Conservation (phyloP, 768 basidiomycete genomes). For the Stropharia rugosoannulata region DNA sequence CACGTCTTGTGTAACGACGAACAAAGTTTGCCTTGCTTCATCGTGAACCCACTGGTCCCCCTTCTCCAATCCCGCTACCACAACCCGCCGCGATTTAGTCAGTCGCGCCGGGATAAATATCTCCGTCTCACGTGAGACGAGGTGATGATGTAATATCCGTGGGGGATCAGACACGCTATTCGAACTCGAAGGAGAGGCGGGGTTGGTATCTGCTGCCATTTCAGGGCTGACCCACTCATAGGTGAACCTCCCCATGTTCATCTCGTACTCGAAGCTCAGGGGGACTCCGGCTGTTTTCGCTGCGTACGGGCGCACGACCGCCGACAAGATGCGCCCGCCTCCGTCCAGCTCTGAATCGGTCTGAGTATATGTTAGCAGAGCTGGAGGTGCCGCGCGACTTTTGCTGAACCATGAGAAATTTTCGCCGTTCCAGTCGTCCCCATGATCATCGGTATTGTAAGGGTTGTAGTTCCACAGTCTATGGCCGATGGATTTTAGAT, state of each 20-base stretch:
- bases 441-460: slow-evolving; percentile 69
- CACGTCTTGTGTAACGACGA: slow-evolving; percentile 49
- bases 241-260: slow-evolving; percentile 65
- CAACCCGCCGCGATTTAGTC: slow-evolving; percentile 52
- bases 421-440: slow-evolving; percentile 95
- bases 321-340: slow-evolving; percentile 73
- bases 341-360: slow-evolving; percentile 73
- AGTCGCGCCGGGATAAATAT: slow-evolving; percentile 74
- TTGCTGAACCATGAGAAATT: slow-evolving; percentile 95
- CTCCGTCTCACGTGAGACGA: slow-evolving; percentile 71
- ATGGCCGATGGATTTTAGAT: slow-evolving; percentile 1
- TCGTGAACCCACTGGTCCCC: slow-evolving; percentile 61
- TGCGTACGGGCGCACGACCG: slow-evolving; percentile 88
- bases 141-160: slow-evolving; percentile 20
- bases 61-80: slow-evolving; percentile 53
- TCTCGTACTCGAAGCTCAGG: slow-evolving; percentile 69
- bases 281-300: slow-evolving; percentile 90
- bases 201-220: slow-evolving; percentile 1
- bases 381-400: slow-evolving; percentile 53
- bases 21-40: slow-evolving; percentile 70
- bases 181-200: neutral
- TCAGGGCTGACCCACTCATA: slow-evolving; percentile 61
- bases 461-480: slow-evolving; percentile 98
- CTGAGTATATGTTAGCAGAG: slow-evolving; percentile 58
- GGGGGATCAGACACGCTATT: slow-evolving; percentile 28